Conservation (phyloP, 164 flowering plant species). For the Sedum album region DNA sequence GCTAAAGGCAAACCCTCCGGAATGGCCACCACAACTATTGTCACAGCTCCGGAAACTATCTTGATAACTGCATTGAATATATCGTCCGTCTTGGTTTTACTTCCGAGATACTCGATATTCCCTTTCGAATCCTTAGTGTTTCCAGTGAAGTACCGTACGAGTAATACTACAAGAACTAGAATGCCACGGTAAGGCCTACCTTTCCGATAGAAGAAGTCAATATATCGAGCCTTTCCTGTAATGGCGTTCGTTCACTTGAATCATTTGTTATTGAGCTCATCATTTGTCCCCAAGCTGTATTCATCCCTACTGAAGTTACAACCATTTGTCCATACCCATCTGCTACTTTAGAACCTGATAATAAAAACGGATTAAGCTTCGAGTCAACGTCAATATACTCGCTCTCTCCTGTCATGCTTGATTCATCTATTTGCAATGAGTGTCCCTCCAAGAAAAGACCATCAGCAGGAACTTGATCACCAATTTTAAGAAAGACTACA, state of each 20-base stretch:
- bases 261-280: not conserved
- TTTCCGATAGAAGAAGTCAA: constrained; percentile 1
- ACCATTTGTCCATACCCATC: constrained; percentile 1
- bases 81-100: not conserved
- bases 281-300: not conserved
- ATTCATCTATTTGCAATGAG: not conserved
- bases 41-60: not conserved
- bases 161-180: not conserved
- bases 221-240: not conserved
- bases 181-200: not conserved
- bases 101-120: not conserved
- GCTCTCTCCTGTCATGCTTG: constrained; percentile 8
- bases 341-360: not conserved
- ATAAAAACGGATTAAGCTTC: too few species aligned
- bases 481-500: not conserved
- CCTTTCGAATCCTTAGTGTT: not conserved
- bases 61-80: not conserved
- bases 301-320: constrained; percentile 5
- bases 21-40: not conserved
- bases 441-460: not conserved
- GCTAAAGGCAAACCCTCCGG: not conserved
- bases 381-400: not conserved
- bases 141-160: not conserved
- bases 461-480: constrained; percentile 10
- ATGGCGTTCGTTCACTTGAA: not conserved